Evolutionary conservation across 2,329 filamentous ascomycete genomes (phyloP).

Genomic region (Gyromitra esculenta): DNA sequence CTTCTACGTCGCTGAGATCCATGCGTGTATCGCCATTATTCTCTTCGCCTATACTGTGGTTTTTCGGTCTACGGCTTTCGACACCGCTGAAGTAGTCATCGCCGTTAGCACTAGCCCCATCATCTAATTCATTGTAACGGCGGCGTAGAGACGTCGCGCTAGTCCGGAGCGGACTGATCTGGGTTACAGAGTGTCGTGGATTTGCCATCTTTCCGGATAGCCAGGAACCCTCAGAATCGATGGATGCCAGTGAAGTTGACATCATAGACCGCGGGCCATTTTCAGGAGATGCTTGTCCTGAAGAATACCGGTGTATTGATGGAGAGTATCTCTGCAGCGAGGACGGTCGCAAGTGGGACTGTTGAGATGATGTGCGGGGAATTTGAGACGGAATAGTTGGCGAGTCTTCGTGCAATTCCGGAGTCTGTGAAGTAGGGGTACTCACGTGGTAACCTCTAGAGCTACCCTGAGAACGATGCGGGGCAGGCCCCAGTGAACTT

Average conservation of each 20-base stretch:
- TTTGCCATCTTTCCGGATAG: slow-evolving; percentile 74
- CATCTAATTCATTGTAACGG: slow-evolving; percentile 67
- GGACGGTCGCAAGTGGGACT: slow-evolving; percentile 42
- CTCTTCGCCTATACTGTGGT: slow-evolving; percentile 39
- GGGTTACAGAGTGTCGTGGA: slow-evolving; percentile 64
- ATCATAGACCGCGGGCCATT: slow-evolving; percentile 63
- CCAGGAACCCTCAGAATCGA: slow-evolving; percentile 97
- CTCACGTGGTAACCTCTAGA: slow-evolving; percentile 21
- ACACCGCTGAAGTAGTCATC: slow-evolving; percentile 77
- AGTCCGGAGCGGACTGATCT: slow-evolving; percentile 61
- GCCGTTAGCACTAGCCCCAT: slow-evolving; percentile 72
- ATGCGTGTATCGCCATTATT: slow-evolving; percentile 37
- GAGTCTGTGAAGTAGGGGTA: slow-evolving; percentile 30
- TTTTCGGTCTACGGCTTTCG: slow-evolving; percentile 39
- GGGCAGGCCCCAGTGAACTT: slow-evolving; percentile 44
- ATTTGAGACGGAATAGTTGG: slow-evolving; percentile 45
- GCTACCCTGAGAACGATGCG: slow-evolving; percentile 29
- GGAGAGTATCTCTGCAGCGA: slow-evolving; percentile 58
- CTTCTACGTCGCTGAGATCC: slow-evolving; percentile 50
- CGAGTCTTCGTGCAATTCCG: slow-evolving; percentile 45
- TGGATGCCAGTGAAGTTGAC: slow-evolving; percentile 87
- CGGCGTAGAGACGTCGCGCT: slow-evolving; percentile 62
- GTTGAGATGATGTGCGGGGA: slow-evolving; percentile 49
- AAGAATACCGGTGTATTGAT: slow-evolving; percentile 60
- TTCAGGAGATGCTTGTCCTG: slow-evolving; percentile 65